These are phyloP conservation scores for Candida tibetensis DNA, from an alignment of 805 yeast genomes.

Conservation along the genomic window DNA sequence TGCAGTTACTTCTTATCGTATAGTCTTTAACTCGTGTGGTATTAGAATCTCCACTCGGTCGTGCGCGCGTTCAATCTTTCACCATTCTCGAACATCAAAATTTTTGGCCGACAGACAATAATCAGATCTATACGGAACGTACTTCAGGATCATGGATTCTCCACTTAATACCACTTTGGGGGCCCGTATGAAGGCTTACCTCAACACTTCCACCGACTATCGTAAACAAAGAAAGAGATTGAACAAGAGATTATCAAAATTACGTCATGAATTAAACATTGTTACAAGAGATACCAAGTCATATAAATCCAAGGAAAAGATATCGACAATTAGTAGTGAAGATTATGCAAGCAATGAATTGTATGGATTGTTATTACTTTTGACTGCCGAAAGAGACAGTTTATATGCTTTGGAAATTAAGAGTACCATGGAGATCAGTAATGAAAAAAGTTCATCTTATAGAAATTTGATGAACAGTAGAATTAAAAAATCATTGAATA, in stretches of 20 bases:
- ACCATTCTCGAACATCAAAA: neutral
- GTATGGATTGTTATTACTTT: slow-evolving; percentile 58
- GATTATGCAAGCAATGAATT: slow-evolving; percentile 50
- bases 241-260: slow-evolving; percentile 56
- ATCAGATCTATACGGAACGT: neutral
- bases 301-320: slow-evolving; percentile 49
- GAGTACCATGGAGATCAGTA: slow-evolving; percentile 50
- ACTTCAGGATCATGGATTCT: slow-evolving; percentile 42
- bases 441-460: slow-evolving; percentile 48
- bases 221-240: slow-evolving; percentile 63
- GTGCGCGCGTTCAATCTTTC: neutral
- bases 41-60: too few relatives aligned
- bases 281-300: slow-evolving; percentile 66
- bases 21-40: too few relatives aligned
- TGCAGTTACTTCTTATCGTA: too few relatives aligned
- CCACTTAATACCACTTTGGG: slow-evolving; percentile 50
- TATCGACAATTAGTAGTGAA: slow-evolving; percentile 43
- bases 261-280: slow-evolving; percentile 63
- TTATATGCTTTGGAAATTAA: slow-evolving; percentile 66
- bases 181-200: slow-evolving; percentile 58
- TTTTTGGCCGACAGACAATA: neutral
- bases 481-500: slow-evolving; percentile 58
- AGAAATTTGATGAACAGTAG: slow-evolving; percentile 52
- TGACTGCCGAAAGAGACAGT: slow-evolving; percentile 75
- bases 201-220: slow-evolving; percentile 68